These are phyloP conservation scores for Pichia exigua DNA, from an alignment of 805 yeast genomes.

Conservation along the genomic window DNA sequence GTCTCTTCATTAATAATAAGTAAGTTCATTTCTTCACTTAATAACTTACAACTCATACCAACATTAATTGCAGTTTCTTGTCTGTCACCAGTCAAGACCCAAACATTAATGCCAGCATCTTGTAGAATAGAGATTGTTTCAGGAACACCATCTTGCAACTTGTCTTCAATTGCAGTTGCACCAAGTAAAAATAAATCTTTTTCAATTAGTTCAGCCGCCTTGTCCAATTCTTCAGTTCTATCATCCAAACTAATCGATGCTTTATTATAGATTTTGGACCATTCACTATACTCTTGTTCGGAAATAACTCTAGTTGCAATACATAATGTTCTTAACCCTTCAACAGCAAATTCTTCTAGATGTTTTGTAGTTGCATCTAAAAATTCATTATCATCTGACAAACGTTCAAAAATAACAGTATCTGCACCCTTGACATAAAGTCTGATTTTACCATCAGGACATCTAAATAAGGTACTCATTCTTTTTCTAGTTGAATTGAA, in stretches of 20 bases:
- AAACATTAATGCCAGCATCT: conserved; percentile 91
- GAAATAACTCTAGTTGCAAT: conserved; percentile 77
- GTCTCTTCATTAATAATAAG: conserved; percentile 82
- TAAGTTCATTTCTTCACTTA: conserved; percentile 94
- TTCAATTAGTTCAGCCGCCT: conserved; percentile 85
- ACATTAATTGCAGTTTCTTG: conserved; percentile 98
- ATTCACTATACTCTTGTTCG: conserved; percentile 64
- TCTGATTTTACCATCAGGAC: conserved; percentile 88
- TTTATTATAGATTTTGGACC: conserved; percentile 60
- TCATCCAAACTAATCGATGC: conserved; percentile 79
- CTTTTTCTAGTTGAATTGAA: conserved; percentile 96
- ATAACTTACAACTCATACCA: conserved; percentile 93
- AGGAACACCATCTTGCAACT: conserved; percentile 96
- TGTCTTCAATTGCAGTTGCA: conserved; percentile 98
- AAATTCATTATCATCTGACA: conserved; percentile 66
- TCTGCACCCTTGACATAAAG: conserved; percentile 97
- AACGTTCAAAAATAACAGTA: conserved; percentile 84
- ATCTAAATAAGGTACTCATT: conserved; percentile 90
- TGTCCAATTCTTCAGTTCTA: conserved; percentile 71
- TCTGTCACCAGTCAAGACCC: conserved; percentile 98
- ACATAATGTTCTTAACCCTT: conserved; percentile 92
- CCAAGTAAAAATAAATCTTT: conserved; percentile 73
- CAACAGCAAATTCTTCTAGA: conserved; percentile 92
- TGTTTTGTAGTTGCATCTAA: conserved; percentile 77
- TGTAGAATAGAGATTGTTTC: conserved; percentile 93